Conservation (phyloP, 1,139 yeast species). For the Yamadazyma sp. region DNA sequence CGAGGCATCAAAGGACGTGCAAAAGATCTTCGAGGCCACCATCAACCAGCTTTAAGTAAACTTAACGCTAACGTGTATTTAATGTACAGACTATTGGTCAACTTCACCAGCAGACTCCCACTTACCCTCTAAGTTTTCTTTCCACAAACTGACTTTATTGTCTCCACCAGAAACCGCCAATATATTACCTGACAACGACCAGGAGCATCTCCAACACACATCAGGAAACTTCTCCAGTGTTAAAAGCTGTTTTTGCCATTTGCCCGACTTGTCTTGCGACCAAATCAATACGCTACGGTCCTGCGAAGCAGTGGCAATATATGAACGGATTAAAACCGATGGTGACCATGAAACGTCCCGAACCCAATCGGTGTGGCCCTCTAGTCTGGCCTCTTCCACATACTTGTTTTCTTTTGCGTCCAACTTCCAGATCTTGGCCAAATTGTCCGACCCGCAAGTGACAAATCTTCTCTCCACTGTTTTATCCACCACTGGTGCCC, state of each 20-base stretch:
- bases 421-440: slow-evolving; percentile 86
- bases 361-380: slow-evolving; percentile 97
- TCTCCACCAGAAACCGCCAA: slow-evolving; percentile 97
- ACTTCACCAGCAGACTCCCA: slow-evolving; percentile 98
- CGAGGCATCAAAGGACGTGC: slow-evolving; percentile 78
- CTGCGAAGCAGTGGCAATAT: slow-evolving; percentile 97
- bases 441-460: slow-evolving; percentile 93
- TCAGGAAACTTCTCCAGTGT: slow-evolving; percentile 87
- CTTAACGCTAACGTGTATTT: slow-evolving; percentile 22
- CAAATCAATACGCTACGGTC: slow-evolving; percentile 93
- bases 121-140: slow-evolving; percentile 87
- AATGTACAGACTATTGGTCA: slow-evolving; percentile 63
- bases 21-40: slow-evolving; percentile 63
- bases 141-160: slow-evolving; percentile 94
- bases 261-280: slow-evolving; percentile 69
- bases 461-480: slow-evolving; percentile 61
- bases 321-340: slow-evolving; percentile 77
- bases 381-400: slow-evolving; percentile 70
- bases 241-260: slow-evolving; percentile 80
- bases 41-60: slow-evolving; percentile 32
- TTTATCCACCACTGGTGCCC: slow-evolving; percentile 76
- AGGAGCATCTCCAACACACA: slow-evolving; percentile 97
- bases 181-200: slow-evolving; percentile 95
- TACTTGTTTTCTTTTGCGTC: slow-evolving; percentile 59
- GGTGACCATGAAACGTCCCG: slow-evolving; percentile 99